Conservation (phyloP, 257 asterid species). For the Nicotiana sylvestris region DNA sequence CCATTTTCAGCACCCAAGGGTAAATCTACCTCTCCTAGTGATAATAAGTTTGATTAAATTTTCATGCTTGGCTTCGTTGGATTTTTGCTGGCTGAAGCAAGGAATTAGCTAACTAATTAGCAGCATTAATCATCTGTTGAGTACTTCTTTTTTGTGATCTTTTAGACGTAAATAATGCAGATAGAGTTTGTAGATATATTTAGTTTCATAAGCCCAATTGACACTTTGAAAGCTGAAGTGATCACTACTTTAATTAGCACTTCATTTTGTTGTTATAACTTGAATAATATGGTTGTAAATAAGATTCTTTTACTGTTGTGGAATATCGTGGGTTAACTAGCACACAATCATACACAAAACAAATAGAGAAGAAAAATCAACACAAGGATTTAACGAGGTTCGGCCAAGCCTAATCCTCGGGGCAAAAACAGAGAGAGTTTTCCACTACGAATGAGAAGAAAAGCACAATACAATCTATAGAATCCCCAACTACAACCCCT, state of each 20-base stretch:
- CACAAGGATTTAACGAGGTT: no score
- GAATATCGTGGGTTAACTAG: no score
- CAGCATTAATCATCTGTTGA: background rate
- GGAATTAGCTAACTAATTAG: background rate
- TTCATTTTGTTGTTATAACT: background rate
- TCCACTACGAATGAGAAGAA: no score
- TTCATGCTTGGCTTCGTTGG: background rate
- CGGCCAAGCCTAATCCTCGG: no score
- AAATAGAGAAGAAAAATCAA: no score
- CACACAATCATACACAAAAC: no score
- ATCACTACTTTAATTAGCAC: background rate
- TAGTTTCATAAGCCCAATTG: background rate
- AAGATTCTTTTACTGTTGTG: background rate
- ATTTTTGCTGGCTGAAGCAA: background rate
- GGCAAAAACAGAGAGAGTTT: no score
- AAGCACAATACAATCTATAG: no score
- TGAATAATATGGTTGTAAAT: background rate
- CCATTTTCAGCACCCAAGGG: conserved; percentile 10
- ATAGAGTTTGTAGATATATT: background rate
- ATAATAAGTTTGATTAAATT: conserved; percentile 4
- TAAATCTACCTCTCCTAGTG: conserved; percentile 39
- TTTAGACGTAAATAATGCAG: background rate
- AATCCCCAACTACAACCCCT: no score
- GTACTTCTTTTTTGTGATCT: background rate
- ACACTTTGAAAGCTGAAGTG: background rate